phyloP scores from a whole-genome alignment of 495 filamentous ascomycete genomes.

The Talaromyces adpressus region DNA sequence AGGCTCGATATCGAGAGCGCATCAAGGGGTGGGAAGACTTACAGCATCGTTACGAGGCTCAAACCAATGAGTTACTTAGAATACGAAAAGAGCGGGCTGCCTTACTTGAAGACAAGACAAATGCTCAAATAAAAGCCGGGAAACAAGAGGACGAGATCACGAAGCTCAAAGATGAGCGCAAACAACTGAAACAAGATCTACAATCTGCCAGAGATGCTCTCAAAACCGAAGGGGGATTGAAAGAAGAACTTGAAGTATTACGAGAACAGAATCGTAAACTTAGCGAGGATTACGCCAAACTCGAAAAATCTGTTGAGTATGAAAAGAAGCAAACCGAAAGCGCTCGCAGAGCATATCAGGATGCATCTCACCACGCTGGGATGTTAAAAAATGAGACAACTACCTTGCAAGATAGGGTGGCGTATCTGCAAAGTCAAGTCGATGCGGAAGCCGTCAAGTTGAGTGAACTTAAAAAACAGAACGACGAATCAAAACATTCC shows the following conservation, averaged over 20 bases:
- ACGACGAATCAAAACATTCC: constrained; percentile 28
- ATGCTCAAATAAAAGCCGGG: constrained; percentile 29
- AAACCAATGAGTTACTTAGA: constrained; percentile 28
- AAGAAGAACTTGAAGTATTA: constrained; percentile 41
- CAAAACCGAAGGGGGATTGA: constrained; percentile 39
- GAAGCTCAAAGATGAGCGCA: constrained; percentile 43
- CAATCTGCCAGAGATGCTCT: constrained; percentile 39
- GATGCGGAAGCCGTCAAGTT: constrained; percentile 43
- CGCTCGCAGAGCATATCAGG: constrained; percentile 55
- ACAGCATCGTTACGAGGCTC: constrained; percentile 40
- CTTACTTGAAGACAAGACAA: constrained; percentile 15
- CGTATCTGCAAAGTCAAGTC: constrained; percentile 41
- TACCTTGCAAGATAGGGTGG: constrained; percentile 39
- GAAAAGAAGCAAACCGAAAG: constrained; percentile 53
- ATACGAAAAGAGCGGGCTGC: constrained; percentile 31
- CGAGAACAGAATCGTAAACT: constrained; percentile 38
- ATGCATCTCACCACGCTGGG: constrained; percentile 47
- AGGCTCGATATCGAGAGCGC: constrained; percentile 19
- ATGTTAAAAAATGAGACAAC: constrained; percentile 45
- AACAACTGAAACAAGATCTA: constrained; percentile 41
- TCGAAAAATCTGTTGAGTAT: constrained; percentile 41
- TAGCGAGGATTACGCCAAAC: constrained; percentile 28
- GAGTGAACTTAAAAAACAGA: constrained; percentile 41
- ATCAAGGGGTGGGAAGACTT: constrained; percentile 22
- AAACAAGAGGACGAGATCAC: constrained; percentile 34